Percentiles rank a stretch among this genome's conserved stretches.
These are phyloP conservation scores for Protostelium mycophagum DNA, from an alignment of 78 protist genomes.

Conservation along the genomic window DNA sequence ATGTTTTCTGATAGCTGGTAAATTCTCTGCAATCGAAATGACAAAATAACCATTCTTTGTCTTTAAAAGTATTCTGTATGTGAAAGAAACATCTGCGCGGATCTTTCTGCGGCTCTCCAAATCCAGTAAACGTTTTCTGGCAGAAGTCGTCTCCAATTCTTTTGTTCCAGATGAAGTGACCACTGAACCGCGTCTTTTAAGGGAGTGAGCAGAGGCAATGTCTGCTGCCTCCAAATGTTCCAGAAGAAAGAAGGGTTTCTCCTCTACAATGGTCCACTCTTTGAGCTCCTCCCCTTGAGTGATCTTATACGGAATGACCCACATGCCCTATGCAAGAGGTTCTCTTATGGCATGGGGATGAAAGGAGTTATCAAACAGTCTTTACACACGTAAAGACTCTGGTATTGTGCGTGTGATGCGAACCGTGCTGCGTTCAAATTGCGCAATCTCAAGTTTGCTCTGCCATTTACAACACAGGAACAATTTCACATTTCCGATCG, in stretches of 20 bases:
- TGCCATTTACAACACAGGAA: too few relatives aligned
- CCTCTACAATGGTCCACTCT: not conserved
- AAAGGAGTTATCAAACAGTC: too few relatives aligned
- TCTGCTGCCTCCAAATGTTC: not conserved
- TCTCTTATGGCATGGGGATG: too few relatives aligned
- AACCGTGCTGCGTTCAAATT: too few relatives aligned
- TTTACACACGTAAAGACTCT: too few relatives aligned
- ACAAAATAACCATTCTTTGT: not conserved
- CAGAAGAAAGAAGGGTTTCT: not conserved
- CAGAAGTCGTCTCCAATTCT: not conserved
- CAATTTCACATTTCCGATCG: too few relatives aligned
- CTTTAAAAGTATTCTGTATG: not conserved
- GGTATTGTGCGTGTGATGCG: too few relatives aligned
- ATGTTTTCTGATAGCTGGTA: not conserved
- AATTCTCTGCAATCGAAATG: not conserved
- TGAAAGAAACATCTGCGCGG: not conserved
- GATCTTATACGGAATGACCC: not conserved
- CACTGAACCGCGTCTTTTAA: not conserved
- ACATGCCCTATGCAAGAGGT: too few relatives aligned
- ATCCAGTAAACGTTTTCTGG: not conserved
- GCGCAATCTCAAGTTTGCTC: too few relatives aligned
- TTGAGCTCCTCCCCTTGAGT: not conserved
- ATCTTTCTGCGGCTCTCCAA: not conserved
- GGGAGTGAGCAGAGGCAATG: not conserved
- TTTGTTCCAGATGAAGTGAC: not conserved